Base-by-base conservation (phyloP, 2,329 filamentous ascomycete species). In the Paramyrothecium roridum region DNA sequence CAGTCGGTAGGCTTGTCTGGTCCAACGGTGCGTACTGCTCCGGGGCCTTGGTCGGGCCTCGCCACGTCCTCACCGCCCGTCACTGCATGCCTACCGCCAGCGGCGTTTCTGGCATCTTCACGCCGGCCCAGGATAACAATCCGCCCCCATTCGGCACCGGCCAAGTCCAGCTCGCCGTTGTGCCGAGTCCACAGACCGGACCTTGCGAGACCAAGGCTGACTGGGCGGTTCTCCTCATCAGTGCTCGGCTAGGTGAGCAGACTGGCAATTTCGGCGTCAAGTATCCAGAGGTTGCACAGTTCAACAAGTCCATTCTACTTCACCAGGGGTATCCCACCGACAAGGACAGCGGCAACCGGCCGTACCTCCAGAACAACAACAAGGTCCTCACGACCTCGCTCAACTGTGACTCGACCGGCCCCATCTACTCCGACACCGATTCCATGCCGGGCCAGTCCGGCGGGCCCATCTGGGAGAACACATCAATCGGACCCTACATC, bases 11-110 rank as follows among this genome's bases (percentile, higher is more conserved):
- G 19, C 30, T 67, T 21, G 30, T 56, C 12, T 61, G 61, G 53
- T 59, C 54, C 40, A 59, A 57, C 34, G 65, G 65, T 3, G 54
- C 59, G 22, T 61, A 56, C 48, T 67, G 65, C 57, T 65, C 63
- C 2, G 65, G 64, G n/a, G 62, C 65, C 6, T 54, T 67, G 17
- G 59, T 67, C 43, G 66, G 66, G 2, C 63, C 66, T 17, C 65
- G 66, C 16, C 66, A 68, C 48, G 63, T 68, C 2, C 58, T 62
- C 3, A 68, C 65, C 1, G 66, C 66, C 2, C 59, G 59, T 22
- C 66, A 67, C 56, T 67, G 66, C 54, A 52, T 65, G 20, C 60
- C 61, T 6, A 53, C 48, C 17, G 59, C 59, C 11, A 57, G 58
- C 16, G 49, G 20, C 30, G 30, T 51, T 30, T 54, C 56, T 21